Base-by-base conservation (phyloP, 768 basidiomycete species). In the Rhodocollybia butyracea region DNA sequence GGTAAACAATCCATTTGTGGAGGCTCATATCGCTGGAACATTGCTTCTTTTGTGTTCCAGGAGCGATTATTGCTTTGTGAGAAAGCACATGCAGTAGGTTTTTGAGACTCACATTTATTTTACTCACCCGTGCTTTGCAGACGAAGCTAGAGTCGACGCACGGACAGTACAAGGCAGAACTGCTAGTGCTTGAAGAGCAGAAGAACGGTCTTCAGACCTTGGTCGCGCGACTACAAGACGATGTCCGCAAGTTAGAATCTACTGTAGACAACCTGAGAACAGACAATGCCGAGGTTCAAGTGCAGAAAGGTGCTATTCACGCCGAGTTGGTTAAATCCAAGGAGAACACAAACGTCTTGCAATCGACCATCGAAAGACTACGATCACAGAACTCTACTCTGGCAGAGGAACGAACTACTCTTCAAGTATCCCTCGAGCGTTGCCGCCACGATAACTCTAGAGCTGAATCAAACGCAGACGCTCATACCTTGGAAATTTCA, bases 101-200 rank as follows among this genome's bases (percentile, higher is more conserved):
- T 24, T 10, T 3, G 51, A n/a, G 26, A 31, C n/a, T 19, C 19
- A 22, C 7, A 32, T 36, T 24, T 38, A 55, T 53, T 15, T 34
- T 41, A 12, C 26, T n/a, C 42, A 19, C 21, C 5, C 19, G 5
- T n/a, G 8, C n/a, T 29, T 42, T 36, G 21, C 39, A 54, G 53
- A 27, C 43, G 10, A 29, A 43, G 24, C 29, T 58, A 10, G 56
- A 57, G 24, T 43, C 39, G 5, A 46, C 34, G 0, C 45, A 50
- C 19, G 71, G 69, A 12, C 69, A 69, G 46, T 59, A 74, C 15
- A 68, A 73, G 34, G 58, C 62, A 29, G 76, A 80, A 41, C 63
- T 78, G 11, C 70, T 72, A 1, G 63, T 76, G 2, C 59, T 80
- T 5, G 64, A 71, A 15, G 76, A 77, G 54, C 74, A 76, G 50